Base-by-base conservation (phyloP, 2,329 filamentous ascomycete species). In the Xylariaceae sp. region DNA sequence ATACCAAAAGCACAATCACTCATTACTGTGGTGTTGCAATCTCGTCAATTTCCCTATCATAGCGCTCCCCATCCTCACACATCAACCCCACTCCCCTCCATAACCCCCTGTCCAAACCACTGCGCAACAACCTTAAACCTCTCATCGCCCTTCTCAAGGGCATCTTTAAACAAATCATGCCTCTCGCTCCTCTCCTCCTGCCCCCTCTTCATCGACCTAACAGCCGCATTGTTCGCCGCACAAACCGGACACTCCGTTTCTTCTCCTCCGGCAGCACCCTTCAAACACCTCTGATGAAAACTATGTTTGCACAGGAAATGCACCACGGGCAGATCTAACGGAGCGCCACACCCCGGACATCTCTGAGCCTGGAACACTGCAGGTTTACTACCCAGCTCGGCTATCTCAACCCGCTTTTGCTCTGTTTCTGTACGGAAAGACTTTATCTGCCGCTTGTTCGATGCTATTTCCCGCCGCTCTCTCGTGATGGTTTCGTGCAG, bases 281-380 rank as follows among this genome's bases (percentile, higher is more conserved):
- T 89, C 40, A 99, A 74, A 70, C 93, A 99, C 42, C 89, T 81
- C 73, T 96, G 90, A 68, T 99, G 94, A 77, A 97, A 99, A 55
- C 87, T 92, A 69, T 99, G 94, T 69, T 96, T 96, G 75, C 94
- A 99, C 57, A 99, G 73, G 69, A 99, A 99, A 68, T 99, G 94
- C 44, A 99, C 92, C 0, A 87, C 89, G 0, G 94, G 94, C 12
- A 97, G 76, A 59, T 97, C 92, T 16, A 97, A 78, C 22, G 83
- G 79, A 36, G 84, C 81, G 14, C 84, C 84, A 68, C 94, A 99
- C 47, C 88, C 86, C 28, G 88, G 86, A 69, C 94, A 99, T 47
- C 94, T 83, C 33, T 91, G 92, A 0, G 91, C 86, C 68, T 95
- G 90, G 77, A 99, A 97, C 1, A 95, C 88, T 17, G 87, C 85